A percentile compares a stretch with the other conserved stretches of the same genome.
Evolutionary conservation across 2,329 filamentous ascomycete genomes (phyloP).

Genomic region (Paraconiothyrium sp.): DNA sequence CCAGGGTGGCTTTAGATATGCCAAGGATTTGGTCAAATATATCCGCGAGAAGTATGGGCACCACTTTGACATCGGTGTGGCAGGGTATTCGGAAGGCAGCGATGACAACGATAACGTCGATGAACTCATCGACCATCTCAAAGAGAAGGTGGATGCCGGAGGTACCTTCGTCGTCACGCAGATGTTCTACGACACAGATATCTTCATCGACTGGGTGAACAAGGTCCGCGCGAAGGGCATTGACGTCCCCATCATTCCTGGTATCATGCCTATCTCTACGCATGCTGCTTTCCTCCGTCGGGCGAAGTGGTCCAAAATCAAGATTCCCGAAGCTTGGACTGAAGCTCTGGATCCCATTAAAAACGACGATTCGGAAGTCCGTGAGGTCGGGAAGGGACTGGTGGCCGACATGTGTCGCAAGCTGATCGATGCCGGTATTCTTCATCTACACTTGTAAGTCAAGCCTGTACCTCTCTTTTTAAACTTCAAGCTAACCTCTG

Average conservation of each 20-base stretch:
- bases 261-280: slow-evolving; percentile 94
- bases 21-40: slow-evolving; percentile 87
- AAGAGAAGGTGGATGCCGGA: slow-evolving; percentile 96
- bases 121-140: slow-evolving; percentile 85
- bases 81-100: slow-evolving; percentile 93
- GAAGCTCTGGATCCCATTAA: slow-evolving; percentile 88
- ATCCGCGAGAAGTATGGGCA: slow-evolving; percentile 82
- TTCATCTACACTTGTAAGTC: slow-evolving; percentile 84
- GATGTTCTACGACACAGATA: slow-evolving; percentile 99
- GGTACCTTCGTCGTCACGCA: slow-evolving; percentile 95
- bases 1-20: slow-evolving; percentile 89
- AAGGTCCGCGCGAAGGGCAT: slow-evolving; percentile 89
- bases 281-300: slow-evolving; percentile 91
- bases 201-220: slow-evolving; percentile 89
- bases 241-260: slow-evolving; percentile 81
- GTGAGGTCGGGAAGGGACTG: slow-evolving; percentile 86
- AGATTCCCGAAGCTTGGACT: slow-evolving; percentile 82
- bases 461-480: background rate
- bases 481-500: slow-evolving; percentile 18
- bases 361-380: slow-evolving; percentile 93
- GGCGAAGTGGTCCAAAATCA: slow-evolving; percentile 89
- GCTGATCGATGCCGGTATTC: slow-evolving; percentile 82
- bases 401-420: slow-evolving; percentile 91
- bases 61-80: slow-evolving; percentile 97
- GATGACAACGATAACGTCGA: slow-evolving; percentile 93